Evolutionary conservation across 2,329 filamentous ascomycete genomes (phyloP).

Genomic region (Helotiales sp.): DNA sequence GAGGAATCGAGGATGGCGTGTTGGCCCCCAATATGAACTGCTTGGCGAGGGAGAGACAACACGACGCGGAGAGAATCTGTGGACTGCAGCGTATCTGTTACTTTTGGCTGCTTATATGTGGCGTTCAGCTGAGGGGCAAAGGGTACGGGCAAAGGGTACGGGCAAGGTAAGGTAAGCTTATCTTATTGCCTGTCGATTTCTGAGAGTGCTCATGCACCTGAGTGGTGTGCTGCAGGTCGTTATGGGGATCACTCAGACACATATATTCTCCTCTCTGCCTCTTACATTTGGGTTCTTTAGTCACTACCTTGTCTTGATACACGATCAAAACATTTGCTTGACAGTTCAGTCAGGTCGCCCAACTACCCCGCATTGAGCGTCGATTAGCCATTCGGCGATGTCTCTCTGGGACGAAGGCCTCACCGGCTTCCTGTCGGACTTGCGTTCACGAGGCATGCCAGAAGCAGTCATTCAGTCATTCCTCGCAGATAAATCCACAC

Average conservation of each 20-base stretch:
- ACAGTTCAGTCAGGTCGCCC: not conserved
- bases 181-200: not conserved
- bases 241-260: not conserved
- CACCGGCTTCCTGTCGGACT: not conserved
- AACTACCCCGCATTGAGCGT: not conserved
- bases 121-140: not conserved
- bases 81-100: not conserved
- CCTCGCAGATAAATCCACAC: not conserved
- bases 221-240: not conserved
- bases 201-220: not conserved
- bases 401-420: slow-evolving; percentile 8
- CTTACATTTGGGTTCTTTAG: not conserved
- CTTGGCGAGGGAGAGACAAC: not conserved
- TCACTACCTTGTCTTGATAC: not conserved
- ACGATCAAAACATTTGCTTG: not conserved
- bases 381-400: not conserved
- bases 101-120: not conserved
- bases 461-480: not conserved
- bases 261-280: not conserved
- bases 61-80: not conserved
- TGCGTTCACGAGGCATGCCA: not conserved
- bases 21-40: not conserved
- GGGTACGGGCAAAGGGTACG: not conserved
- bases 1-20: not conserved
- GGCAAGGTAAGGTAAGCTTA: not conserved